Base-by-base conservation (phyloP, 106 monocot genomes). In the Platanthera zijinensis region DNA sequence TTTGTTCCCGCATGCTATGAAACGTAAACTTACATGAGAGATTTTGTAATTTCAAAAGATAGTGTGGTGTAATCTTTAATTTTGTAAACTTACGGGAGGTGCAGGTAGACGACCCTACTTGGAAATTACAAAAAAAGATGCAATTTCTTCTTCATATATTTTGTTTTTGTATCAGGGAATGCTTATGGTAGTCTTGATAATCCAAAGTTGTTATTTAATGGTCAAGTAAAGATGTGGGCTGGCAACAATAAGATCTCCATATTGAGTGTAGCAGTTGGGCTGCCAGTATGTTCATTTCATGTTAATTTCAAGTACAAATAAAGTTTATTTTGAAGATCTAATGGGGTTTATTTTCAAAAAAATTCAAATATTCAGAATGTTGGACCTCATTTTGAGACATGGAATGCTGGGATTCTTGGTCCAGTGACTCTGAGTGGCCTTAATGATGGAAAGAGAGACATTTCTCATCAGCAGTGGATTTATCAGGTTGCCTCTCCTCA, bases 321-420 rank as follows among this genome's bases (percentile, higher is more conserved):
- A 48, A 9, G 5, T 48, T n/a, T 70, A 48, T 70, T 39, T 39
- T 48, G 13, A 10, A 75, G 8, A 30, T 50, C 25, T 77, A 48
- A 25, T 28, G 30, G 22, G 12, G 15, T 77, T 52, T 52, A 2
- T 69, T 32, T 45, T 39, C 17, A 7, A 66, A 46, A 32, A 47
- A 46, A 75, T 73, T 68, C 51, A 19, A 48, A 64, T 13, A 54
- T 82, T 70, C 62, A 97, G 96, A 96, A 96, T 80, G 77, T 87
- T 3, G 96, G 96, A 1, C 84, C 84, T 77, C 90, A 93, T 78
- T 96, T 86, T 59, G 96, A 96, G 78, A 87, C 89, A 48, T 93
- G 96, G 96, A 93, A 96, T 78, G 76, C 84, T 51, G 96, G 96
- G 28, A 87, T 96, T 74, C 96, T 96, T 62, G 96, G 96, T 56